A percentile compares a stretch with the other conserved stretches of the same genome.
These are phyloP conservation scores for Clarireedia paspali DNA, from an alignment of 2,329 filamentous ascomycete species.

Conservation along the genomic window DNA sequence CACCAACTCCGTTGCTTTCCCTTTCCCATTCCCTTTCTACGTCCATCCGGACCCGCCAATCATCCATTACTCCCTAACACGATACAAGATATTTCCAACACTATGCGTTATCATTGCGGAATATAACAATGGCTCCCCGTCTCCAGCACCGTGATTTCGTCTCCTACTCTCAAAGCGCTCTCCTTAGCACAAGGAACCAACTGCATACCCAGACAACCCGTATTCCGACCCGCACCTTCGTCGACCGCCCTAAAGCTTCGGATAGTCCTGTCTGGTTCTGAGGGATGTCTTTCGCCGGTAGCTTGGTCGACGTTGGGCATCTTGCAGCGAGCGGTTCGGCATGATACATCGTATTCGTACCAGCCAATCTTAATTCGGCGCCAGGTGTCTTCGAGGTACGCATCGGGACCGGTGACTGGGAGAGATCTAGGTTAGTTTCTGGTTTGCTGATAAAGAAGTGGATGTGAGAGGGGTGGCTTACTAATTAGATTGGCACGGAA, in stretches of 20 bases:
- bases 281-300: slow-evolving; percentile 25
- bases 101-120: background rate
- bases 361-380: slow-evolving; percentile 45
- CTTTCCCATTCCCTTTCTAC: background rate
- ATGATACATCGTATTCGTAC: slow-evolving; percentile 52
- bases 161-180: slow-evolving; percentile 21
- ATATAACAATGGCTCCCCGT: slow-evolving; percentile 10
- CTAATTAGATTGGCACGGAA: slow-evolving; percentile 66
- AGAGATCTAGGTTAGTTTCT: background rate
- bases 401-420: slow-evolving; percentile 46
- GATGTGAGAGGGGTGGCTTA: background rate
- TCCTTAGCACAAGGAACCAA: slow-evolving; percentile 46
- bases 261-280: slow-evolving; percentile 53
- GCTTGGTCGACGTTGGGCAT: slow-evolving; percentile 61
- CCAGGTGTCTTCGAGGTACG: slow-evolving; percentile 67
- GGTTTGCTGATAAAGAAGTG: background rate
- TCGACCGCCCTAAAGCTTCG: slow-evolving; percentile 53
- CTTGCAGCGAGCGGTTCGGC: slow-evolving; percentile 62
- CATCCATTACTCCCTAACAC: background rate
- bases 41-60: background rate
- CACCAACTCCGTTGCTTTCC: background rate
- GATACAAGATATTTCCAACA: background rate
- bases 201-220: slow-evolving; percentile 58
- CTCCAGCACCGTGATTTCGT: slow-evolving; percentile 12
- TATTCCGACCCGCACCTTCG: slow-evolving; percentile 43